Evolutionary conservation across 495 filamentous ascomycete genomes (phyloP).

Genomic region (Neurospora terricola): DNA sequence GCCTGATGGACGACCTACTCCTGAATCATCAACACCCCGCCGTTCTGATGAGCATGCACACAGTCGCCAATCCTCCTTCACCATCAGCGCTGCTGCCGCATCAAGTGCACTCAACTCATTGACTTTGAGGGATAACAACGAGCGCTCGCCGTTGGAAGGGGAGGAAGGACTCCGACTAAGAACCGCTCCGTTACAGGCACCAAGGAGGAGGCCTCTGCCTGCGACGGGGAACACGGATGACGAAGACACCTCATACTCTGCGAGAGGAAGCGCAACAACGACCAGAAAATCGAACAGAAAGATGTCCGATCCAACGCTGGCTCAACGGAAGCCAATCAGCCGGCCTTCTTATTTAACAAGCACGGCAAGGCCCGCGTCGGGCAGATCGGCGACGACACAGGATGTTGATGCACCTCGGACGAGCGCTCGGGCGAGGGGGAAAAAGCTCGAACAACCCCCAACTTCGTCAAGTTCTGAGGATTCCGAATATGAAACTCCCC

Average conservation of each 20-base stretch:
- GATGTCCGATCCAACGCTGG: conserved; percentile 10
- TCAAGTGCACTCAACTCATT: conserved; percentile 34
- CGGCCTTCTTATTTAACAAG: conserved; percentile 1
- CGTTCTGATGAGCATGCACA: conserved; percentile 15
- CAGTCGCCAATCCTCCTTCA: conserved; percentile 24
- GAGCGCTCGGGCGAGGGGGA: conserved; percentile 3
- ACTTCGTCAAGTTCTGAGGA: conserved; percentile 14
- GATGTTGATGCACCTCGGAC: background rate
- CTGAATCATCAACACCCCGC: conserved; percentile 13
- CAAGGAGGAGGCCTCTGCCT: conserved; percentile 4
- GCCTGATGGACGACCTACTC: conserved; percentile 11
- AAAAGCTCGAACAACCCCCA: background rate
- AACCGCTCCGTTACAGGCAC: conserved; percentile 9
- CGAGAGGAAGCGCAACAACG: background rate
- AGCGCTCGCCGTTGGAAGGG: conserved; percentile 3
- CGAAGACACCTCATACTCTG: background rate
- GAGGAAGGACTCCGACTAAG: conserved; percentile 5
- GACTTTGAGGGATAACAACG: conserved; percentile 16
- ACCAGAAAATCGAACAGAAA: conserved; percentile 1
- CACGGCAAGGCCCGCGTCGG: background rate
- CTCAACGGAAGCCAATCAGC: conserved; percentile 7
- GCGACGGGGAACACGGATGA: conserved; percentile 6
- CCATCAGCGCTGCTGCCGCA: conserved; percentile 31
- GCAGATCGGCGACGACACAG: conserved; percentile 3
- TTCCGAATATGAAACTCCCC: conserved; percentile 6